These are phyloP conservation scores for Phytophthora kernoviae DNA, from an alignment of 352 stramenopile genomes.

Conservation along the genomic window DNA sequence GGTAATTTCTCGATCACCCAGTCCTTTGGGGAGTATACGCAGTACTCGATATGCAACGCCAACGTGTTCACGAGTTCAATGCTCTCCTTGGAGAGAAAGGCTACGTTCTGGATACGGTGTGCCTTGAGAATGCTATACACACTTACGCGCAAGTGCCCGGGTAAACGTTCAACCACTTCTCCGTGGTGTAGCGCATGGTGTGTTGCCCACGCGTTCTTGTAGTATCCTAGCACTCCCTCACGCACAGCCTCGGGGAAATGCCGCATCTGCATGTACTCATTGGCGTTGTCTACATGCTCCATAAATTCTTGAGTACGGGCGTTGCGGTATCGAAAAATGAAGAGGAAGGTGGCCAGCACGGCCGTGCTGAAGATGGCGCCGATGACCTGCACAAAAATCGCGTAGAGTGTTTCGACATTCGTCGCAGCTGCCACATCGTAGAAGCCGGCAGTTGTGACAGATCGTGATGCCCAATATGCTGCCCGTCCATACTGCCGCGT, in stretches of 20 bases:
- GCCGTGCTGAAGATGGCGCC: constrained; percentile 72
- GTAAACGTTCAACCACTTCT: constrained; percentile 52
- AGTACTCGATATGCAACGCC: constrained; percentile 50
- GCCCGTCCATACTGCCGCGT: constrained; percentile 58
- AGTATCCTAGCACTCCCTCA: constrained; percentile 60
- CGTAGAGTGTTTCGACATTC: constrained; percentile 59
- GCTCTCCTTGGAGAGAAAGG: constrained; percentile 66
- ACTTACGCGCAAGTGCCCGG: constrained; percentile 61
- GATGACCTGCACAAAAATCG: constrained; percentile 60
- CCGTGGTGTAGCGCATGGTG: constrained; percentile 54
- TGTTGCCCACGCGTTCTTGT: constrained; percentile 62
- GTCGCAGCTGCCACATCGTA: constrained; percentile 64
- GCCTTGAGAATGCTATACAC: constrained; percentile 60
- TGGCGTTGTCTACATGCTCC: constrained; percentile 67
- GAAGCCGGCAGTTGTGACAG: constrained; percentile 62
- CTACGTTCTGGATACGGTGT: constrained; percentile 63
- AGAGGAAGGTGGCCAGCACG: constrained; percentile 72
- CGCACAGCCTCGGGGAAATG: constrained; percentile 66
- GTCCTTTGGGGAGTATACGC: constrained; percentile 67
- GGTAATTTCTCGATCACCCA: constrained; percentile 75
- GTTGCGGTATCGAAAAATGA: constrained; percentile 71
- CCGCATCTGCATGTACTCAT: constrained; percentile 76
- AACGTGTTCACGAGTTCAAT: constrained; percentile 78
- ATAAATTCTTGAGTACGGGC: constrained; percentile 68
- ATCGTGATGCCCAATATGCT: constrained; percentile 64